Base-by-base conservation (phyloP, 139 green algal species). In the Chlorella sp. region DNA sequence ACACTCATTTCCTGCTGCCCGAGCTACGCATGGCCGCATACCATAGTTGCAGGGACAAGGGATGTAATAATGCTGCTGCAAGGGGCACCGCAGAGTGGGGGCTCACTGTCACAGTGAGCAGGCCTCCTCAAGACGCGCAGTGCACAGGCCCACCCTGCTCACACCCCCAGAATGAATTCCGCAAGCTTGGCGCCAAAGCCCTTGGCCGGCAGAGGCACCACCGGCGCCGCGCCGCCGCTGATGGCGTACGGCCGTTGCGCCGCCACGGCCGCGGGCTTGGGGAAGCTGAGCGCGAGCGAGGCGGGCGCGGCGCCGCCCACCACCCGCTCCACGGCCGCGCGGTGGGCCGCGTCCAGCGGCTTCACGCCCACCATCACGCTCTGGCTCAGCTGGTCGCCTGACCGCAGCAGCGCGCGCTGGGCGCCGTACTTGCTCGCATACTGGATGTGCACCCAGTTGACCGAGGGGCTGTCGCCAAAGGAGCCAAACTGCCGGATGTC, bases 371-470 rank as follows among this genome's bases (percentile, higher is more conserved):
- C 59, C 81, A 90, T 90, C 51, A 80, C 43, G 1, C 23, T 45
- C 17, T 51, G 50, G 45, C 60, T 69, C 33, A 90, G 56, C 64
- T 79, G 67, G 25, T 83, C 56, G 41, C 86, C 84, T 71, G 81
- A 82, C 7, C 78, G 73, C 55, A 83, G 79, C 62, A 90, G 63
- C 1, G 86, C 86, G 1, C 84, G 62, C 77, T 86, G 81, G 2
- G 84, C 82, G 27, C 65, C 71, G 29, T 86, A 80, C 71, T 86
- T 87, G 68, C 70, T 87, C 83, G 86, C 71, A 71, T 79, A 90
- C 59, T 85, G 67, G 17, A 90, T 70, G 73, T 90, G 84, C 29
- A 87, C 40, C 86, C 86, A 90, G 68, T 90, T 90, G 40, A 78
- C 67, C 3, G 50, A 33, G 5, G 56, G 11, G 3, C 66, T 59